These are phyloP conservation scores for Tricholoma hemisulphureum DNA, from an alignment of 768 basidiomycete genomes.

Conservation along the genomic window DNA sequence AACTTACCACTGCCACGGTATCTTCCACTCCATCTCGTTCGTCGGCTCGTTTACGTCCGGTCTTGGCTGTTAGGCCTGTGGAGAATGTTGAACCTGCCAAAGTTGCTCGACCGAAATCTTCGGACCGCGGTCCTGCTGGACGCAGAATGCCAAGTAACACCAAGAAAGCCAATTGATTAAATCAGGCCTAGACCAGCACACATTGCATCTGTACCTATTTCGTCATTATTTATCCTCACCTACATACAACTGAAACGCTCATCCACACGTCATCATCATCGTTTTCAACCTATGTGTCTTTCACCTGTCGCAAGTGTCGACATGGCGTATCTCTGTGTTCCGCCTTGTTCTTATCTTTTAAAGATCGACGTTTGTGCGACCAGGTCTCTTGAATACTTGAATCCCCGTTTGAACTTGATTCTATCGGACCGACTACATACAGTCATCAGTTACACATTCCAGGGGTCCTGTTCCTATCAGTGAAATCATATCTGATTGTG, in stretches of 20 bases:
- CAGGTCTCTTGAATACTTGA: too few relatives aligned
- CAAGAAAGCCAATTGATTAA: background rate
- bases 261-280: background rate
- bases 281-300: too few relatives aligned
- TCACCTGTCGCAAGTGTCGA: too few relatives aligned
- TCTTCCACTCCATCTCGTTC: slow-evolving; percentile 10
- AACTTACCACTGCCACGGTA: slow-evolving; percentile 6
- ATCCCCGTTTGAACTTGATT: too few relatives aligned
- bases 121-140: background rate
- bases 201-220: background rate
- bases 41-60: slow-evolving; percentile 4
- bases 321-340: too few relatives aligned
- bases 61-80: background rate
- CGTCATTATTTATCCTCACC: background rate
- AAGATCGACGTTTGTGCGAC: too few relatives aligned
- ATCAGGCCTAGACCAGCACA: background rate
- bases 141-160: background rate
- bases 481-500: too few relatives aligned
- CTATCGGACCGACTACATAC: too few relatives aligned
- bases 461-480: too few relatives aligned
- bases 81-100: background rate
- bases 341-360: too few relatives aligned
- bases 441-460: too few relatives aligned
- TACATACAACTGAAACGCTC: background rate
- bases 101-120: slow-evolving; percentile 2